Percentiles rank a stretch among this genome's conserved stretches.
phyloP scores from a whole-genome alignment of 2,329 filamentous ascomycete genomes.

The Tolypocladium nubicola region DNA sequence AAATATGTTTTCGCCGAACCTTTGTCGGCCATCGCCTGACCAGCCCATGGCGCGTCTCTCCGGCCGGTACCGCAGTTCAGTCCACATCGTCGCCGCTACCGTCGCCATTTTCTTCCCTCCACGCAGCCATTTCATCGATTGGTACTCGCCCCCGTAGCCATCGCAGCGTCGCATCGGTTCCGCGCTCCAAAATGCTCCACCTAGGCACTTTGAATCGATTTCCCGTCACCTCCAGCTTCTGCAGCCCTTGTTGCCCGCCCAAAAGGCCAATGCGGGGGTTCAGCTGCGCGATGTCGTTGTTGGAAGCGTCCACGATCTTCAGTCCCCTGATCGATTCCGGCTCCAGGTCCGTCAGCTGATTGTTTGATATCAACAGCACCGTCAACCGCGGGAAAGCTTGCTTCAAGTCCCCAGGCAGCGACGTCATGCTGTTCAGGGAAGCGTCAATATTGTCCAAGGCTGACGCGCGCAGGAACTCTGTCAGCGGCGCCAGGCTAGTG shows the following conservation, averaged over 20 bases:
- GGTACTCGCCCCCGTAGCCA: conserved; percentile 75
- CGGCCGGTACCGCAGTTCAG: neutral
- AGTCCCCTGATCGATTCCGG: conserved; percentile 66
- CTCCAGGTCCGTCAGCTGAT: conserved; percentile 63
- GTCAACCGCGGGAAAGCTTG: conserved; percentile 58
- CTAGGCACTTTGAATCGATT: conserved; percentile 84
- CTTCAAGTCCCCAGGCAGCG: conserved; percentile 53
- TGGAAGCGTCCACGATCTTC: conserved; percentile 65
- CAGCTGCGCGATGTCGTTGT: conserved; percentile 76
- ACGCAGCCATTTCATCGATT: conserved; percentile 45
- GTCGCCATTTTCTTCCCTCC: conserved; percentile 36
- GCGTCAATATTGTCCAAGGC: conserved; percentile 68
- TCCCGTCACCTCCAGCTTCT: conserved; percentile 66
- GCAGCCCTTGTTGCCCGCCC: conserved; percentile 47
- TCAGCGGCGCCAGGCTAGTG: conserved; percentile 56
- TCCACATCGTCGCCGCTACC: conserved; percentile 16
- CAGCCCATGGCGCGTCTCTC: neutral
- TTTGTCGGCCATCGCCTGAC: neutral
- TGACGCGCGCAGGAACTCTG: conserved; percentile 59
- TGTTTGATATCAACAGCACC: conserved; percentile 66
- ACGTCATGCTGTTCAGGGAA: conserved; percentile 68
- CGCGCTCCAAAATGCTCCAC: conserved; percentile 73
- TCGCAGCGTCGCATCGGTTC: conserved; percentile 72
- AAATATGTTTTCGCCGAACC: neutral
- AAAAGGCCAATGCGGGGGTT: conserved; percentile 74